Conservation (phyloP, 2,329 filamentous ascomycete genomes). For the Cercospora berteroae region DNA sequence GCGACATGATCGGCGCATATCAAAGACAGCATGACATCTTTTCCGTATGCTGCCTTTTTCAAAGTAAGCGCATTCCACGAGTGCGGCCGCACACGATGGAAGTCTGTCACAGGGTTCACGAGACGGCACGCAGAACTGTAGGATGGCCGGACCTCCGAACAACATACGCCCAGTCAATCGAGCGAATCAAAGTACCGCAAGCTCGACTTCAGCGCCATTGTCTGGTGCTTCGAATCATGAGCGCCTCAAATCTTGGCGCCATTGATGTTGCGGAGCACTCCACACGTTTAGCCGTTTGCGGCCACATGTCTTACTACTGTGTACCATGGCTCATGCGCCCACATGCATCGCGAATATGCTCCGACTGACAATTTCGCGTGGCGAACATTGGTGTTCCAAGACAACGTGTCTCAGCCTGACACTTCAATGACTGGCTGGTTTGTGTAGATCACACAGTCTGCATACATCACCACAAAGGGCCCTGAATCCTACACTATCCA, state of each 20-base stretch:
- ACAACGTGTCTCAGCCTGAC: slow-evolving; percentile 3
- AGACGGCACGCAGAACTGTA: not conserved
- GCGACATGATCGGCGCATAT: not conserved
- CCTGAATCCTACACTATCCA: not conserved
- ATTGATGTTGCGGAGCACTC: slow-evolving; percentile 5
- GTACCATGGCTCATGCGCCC: slow-evolving; percentile 8
- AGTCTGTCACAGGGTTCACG: not conserved
- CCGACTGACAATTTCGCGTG: slow-evolving; percentile 4
- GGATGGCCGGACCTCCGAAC: not conserved
- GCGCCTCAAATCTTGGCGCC: slow-evolving; percentile 6
- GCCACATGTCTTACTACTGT: slow-evolving; percentile 10
- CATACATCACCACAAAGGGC: slow-evolving; percentile 3
- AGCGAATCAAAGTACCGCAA: not conserved
- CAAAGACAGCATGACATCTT: not conserved
- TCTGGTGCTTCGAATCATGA: slow-evolving; percentile 2
- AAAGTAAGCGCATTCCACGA: not conserved
- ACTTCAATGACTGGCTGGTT: slow-evolving; percentile 1
- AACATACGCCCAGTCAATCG: not conserved
- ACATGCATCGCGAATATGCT: slow-evolving; percentile 5
- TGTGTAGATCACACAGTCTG: slow-evolving; percentile 6
- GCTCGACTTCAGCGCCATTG: slow-evolving; percentile 1
- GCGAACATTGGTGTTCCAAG: not conserved
- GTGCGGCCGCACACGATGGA: not conserved
- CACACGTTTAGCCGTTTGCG: slow-evolving; percentile 6
- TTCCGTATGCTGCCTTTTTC: not conserved